phyloP scores from a whole-genome alignment of 495 filamentous ascomycete species.

The Aspergillus wentii region DNA sequence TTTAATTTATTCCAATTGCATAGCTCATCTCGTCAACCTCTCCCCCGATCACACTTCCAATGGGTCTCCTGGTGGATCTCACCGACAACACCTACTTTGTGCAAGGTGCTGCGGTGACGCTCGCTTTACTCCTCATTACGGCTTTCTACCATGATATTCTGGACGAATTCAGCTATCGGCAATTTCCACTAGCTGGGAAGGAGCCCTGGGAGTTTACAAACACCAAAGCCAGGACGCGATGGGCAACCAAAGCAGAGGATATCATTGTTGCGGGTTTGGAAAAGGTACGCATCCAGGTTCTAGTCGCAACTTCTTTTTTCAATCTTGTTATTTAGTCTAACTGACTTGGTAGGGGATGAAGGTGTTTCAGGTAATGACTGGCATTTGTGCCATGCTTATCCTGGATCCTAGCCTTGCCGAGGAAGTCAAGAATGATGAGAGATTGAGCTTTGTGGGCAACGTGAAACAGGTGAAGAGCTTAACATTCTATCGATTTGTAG shows the following conservation, averaged over 20 bases:
- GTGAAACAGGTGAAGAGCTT: constrained; percentile 37
- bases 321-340: background rate
- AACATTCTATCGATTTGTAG: constrained; percentile 16
- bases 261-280: constrained; percentile 25
- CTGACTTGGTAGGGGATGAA: constrained; percentile 23
- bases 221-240: constrained; percentile 22
- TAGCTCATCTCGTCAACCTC: too few species aligned
- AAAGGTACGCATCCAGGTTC: constrained; percentile 15
- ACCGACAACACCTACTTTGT: too few species aligned
- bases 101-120: constrained; percentile 13
- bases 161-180: constrained; percentile 22
- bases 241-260: constrained; percentile 15
- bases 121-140: constrained; percentile 16
- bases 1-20: too few species aligned
- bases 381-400: constrained; percentile 30
- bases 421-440: constrained; percentile 41
- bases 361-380: constrained; percentile 37
- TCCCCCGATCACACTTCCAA: too few species aligned
- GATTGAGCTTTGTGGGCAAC: constrained; percentile 34
- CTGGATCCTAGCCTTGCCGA: constrained; percentile 43
- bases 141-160: constrained; percentile 22
- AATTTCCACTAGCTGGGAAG: constrained; percentile 27
- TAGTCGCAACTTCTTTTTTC: too few species aligned
- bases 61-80: too few species aligned
- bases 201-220: constrained; percentile 24